Evolutionary conservation across 805 yeast genomes (phyloP), one percentile per base, ranked within the genome.

Genomic region (Saccharomycopsis sp.): DNA sequence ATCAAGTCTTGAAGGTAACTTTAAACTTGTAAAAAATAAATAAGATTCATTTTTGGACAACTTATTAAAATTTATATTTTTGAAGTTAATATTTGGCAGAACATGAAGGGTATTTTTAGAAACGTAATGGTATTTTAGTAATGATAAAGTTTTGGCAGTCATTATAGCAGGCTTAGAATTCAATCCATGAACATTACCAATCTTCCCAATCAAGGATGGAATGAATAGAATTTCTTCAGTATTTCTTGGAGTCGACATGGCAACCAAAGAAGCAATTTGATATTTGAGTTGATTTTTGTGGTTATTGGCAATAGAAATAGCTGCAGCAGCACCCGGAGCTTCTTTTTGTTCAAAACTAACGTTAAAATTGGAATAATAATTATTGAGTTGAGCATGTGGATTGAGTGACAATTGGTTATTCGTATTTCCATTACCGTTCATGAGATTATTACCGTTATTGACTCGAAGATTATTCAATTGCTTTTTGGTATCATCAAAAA

Each of bases 311-410:
- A 46, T 44, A 5, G 70, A 72, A 64, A 79, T 74, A 25, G 79
- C 75, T 3, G 87, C 86, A 1, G 79, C 77, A 2, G 84, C 73
- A 4, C 86, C 87, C 0, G 87, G 86, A 1, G 89, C 88, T 44
- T 82, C 84, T 30, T 65, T 64, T 41, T 71, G 77, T 52, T 78
- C 84, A 48, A 74, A 73, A 2, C 76, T 68, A 4, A 67, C 56
- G n/a, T 60, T 56, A 15, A 57, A 57, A 23, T 34, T 27, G 28
- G 37, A 40, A 13, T 19, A 44, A 27, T 37, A 39, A 8, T 37
- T 30, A 26, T 31, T 34, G 19, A 34, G 17, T 28, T 41, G 32
- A 30, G 20, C 13, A 34, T 10, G 6, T 34, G 36, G 36, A 3
- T 31, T 13, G 2, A 19, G 10, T 12, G 4, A n/a, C n/a, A 32